Evolutionary conservation across 192 early-diverging fungal species (phyloP), one percentile per base, ranked within the genome.

Genomic region (Entomortierella chlamydospora): DNA sequence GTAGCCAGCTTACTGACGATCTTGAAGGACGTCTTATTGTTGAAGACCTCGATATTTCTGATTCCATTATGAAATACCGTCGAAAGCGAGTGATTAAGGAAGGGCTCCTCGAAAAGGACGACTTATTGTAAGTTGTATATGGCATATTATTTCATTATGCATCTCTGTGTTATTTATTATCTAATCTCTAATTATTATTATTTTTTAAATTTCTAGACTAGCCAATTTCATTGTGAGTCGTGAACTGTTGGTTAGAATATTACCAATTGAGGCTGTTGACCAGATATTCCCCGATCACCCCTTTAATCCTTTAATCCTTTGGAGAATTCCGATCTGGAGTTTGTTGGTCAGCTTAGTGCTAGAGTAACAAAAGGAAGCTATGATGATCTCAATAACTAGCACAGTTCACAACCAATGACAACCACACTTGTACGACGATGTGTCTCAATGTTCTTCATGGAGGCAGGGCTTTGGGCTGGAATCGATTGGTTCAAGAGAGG

Each of bases 51-150:
- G 50, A 51, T 25, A 51, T 51, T 22, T 22, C 17, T 51, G 50
- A 51, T 22, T 18, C 50, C 20, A 51, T 51, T 25, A 51, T 51
- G 50, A 51, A 51, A 22, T 51, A 51, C 23, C 50, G 50, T 51
- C 50, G 50, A 51, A 51, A 51, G 17, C 23, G 23, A 18, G 50
- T 51, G 18, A 51, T 51, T 51, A 51, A 25, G 23, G 23, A 51
- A 51, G 17, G 50, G 17, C 50, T 25, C 23, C 17, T 25, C 11
- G 23, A 51, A 22, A 51, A 18, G 50, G 50, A 51, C 23, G 50
- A 25, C 6, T 22, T 51, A 25, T 25, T 51, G 50, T 51, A 51
- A 51, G 50, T 51, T 25, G 23, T 22, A 51, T 22, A 51, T 41
- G 39, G 39, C 39, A 41, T 41, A 41, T 41, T 41, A 41, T 41